A percentile compares a stretch with the other conserved stretches of the same genome.
Conservation (phyloP, 1,284 basidiomycete species). For the Vanrija pseudolonga region DNA sequence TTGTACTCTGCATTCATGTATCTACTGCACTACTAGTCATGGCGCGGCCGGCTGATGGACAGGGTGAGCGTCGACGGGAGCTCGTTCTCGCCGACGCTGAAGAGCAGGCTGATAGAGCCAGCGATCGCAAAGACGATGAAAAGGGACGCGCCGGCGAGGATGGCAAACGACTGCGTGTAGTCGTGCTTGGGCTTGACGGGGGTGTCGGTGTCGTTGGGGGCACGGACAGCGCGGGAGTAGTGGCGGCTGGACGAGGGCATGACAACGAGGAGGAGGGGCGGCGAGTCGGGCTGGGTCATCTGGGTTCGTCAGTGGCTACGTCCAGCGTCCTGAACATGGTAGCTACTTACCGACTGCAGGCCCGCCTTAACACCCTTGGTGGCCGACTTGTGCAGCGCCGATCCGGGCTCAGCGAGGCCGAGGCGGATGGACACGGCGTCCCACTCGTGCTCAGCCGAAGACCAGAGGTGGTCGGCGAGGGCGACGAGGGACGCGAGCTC, state of each 20-base stretch:
- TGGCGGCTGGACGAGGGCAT: slow-evolving; percentile 17
- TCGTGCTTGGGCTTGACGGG: slow-evolving; percentile 39
- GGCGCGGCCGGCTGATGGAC: slow-evolving; percentile 33
- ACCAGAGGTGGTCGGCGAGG: slow-evolving; percentile 38
- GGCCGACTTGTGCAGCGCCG: slow-evolving; percentile 40
- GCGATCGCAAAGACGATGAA: slow-evolving; percentile 27
- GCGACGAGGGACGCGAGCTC: slow-evolving; percentile 44
- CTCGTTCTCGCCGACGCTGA: slow-evolving; percentile 40
- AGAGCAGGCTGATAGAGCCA: slow-evolving; percentile 36
- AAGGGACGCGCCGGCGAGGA: slow-evolving; percentile 40
- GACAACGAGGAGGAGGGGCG: slow-evolving; percentile 45
- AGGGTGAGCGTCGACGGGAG: slow-evolving; percentile 47
- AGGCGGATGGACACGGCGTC: slow-evolving; percentile 43
- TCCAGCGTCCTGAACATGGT: slow-evolving; percentile 22
- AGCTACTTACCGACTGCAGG: slow-evolving; percentile 22
- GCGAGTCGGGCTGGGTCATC: slow-evolving; percentile 41
- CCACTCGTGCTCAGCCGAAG: slow-evolving; percentile 26
- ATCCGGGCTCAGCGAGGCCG: slow-evolving; percentile 21
- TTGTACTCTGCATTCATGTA: slow-evolving; percentile 1
- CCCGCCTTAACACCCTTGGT: slow-evolving; percentile 38
- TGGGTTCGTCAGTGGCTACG: not conserved
- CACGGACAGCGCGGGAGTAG: slow-evolving; percentile 22
- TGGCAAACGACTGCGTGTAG: slow-evolving; percentile 31
- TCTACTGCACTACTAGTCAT: slow-evolving; percentile 25
- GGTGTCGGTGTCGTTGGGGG: slow-evolving; percentile 21